These are phyloP conservation scores for Chimonanthus praecox DNA, from an alignment of 164 flowering plant species.

Conservation along the genomic window DNA sequence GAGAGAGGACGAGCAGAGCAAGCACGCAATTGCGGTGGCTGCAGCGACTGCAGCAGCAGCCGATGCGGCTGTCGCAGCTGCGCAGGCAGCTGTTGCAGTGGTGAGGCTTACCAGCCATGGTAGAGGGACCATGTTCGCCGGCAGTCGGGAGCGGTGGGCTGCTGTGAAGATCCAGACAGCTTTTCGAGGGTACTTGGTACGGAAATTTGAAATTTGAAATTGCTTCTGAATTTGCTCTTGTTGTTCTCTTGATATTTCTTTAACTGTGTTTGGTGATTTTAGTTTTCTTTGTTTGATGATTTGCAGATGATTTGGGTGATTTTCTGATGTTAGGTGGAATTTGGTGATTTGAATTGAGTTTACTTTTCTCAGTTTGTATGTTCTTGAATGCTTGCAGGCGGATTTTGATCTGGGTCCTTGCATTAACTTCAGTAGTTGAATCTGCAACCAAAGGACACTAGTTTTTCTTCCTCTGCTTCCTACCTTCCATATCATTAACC, in stretches of 20 bases:
- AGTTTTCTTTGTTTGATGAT: background rate
- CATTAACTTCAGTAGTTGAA: background rate
- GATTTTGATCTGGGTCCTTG: background rate
- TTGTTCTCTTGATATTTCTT: background rate
- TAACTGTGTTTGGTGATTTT: background rate
- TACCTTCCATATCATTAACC: no score
- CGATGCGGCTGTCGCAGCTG: constrained; percentile 89
- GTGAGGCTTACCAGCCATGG: constrained; percentile 76
- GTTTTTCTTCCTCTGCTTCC: no score
- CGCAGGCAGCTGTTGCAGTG: constrained; percentile 77
- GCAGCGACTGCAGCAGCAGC: constrained; percentile 94
- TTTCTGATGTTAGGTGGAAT: background rate
- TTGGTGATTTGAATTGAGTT: background rate
- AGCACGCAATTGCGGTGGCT: constrained; percentile 92
- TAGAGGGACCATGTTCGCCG: constrained; percentile 51
- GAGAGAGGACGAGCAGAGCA: constrained; percentile 62
- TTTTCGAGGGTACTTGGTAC: constrained; percentile 74
- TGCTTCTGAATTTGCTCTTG: background rate
- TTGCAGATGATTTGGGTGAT: background rate
- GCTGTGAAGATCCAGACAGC: constrained; percentile 66
- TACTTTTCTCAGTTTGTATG: background rate
- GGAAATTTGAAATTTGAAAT: background rate
- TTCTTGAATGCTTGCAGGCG: background rate
- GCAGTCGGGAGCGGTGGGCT: constrained; percentile 57
- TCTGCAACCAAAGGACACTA: background rate